Conservation (phyloP, 1,284 basidiomycete genomes). For the Neolentinus lepideus region DNA sequence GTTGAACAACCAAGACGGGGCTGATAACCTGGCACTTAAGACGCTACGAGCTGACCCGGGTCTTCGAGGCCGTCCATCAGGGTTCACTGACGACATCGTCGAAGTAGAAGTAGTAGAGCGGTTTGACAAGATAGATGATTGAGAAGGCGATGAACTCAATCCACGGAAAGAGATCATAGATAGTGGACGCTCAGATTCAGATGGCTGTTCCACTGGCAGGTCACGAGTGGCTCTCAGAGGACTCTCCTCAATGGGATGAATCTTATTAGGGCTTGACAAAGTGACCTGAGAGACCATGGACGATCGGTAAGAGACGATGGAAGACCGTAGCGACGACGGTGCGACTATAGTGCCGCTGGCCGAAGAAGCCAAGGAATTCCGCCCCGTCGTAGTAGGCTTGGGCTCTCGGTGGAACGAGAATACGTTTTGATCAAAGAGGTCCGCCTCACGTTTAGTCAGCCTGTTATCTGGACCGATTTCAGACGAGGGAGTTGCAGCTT, state of each 20-base stretch:
- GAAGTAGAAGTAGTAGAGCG: constrained; percentile 34
- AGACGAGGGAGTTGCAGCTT: neutral
- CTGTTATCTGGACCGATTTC: constrained; percentile 3
- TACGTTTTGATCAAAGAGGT: constrained; percentile 63
- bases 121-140: constrained; percentile 52
- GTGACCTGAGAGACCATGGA: constrained; percentile 29
- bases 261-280: constrained; percentile 39
- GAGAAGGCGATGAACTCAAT: constrained; percentile 63
- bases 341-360: constrained; percentile 24
- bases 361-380: constrained; percentile 33
- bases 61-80: constrained; percentile 16
- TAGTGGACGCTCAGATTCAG: constrained; percentile 24
- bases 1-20: constrained; percentile 70
- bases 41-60: constrained; percentile 29
- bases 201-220: constrained; percentile 36
- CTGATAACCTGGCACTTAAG: constrained; percentile 43
- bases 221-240: constrained; percentile 41
- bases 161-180: constrained; percentile 25
- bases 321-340: constrained; percentile 23
- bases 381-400: constrained; percentile 22
- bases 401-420: constrained; percentile 44
- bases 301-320: constrained; percentile 15
- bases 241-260: constrained; percentile 65
- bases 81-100: constrained; percentile 23
- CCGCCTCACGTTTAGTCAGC: constrained; percentile 46